These are phyloP conservation scores for Anthracocystis setariae DNA, from an alignment of 1,284 basidiomycete species.

Conservation along the genomic window DNA sequence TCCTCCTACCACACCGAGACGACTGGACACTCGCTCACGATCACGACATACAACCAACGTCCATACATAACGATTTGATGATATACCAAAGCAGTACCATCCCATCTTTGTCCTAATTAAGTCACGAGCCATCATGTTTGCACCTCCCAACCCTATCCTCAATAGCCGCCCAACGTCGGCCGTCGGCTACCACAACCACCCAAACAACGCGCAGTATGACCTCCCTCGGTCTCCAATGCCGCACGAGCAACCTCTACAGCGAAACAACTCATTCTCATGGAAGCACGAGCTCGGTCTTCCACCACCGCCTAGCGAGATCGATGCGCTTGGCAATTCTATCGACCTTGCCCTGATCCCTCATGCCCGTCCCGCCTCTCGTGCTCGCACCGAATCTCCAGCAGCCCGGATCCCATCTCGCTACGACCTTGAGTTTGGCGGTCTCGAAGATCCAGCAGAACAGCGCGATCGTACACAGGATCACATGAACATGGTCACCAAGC, in stretches of 20 bases:
- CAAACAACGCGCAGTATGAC: slow-evolving; percentile 26
- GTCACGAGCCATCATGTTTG: slow-evolving; percentile 35
- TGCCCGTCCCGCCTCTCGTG: slow-evolving; percentile 21
- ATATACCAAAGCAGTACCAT: too few species aligned
- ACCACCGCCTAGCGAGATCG: slow-evolving; percentile 52
- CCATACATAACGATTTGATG: neutral
- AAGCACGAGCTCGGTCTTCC: slow-evolving; percentile 51
- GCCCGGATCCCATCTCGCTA: slow-evolving; percentile 31
- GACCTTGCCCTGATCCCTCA: slow-evolving; percentile 26
- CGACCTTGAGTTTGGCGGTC: slow-evolving; percentile 39
- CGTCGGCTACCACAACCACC: slow-evolving; percentile 20
- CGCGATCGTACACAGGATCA: slow-evolving; percentile 42
- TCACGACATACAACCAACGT: slow-evolving; percentile 11
- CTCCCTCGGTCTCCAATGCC: slow-evolving; percentile 20
- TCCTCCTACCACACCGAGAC: too few species aligned
- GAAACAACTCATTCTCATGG: slow-evolving; percentile 51
- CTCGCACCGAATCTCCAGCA: slow-evolving; percentile 26
- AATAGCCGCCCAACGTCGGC: slow-evolving; percentile 42
- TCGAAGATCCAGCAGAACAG: slow-evolving; percentile 27
- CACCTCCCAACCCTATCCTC: slow-evolving; percentile 32
- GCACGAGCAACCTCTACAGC: slow-evolving; percentile 7
- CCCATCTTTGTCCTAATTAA: neutral
- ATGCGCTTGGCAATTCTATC: slow-evolving; percentile 32
- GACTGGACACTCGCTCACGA: neutral
- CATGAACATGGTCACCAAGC: slow-evolving; percentile 61